Evolutionary conservation across 305 asterid species (phyloP).

Genomic region (Fraxinus ornus): DNA sequence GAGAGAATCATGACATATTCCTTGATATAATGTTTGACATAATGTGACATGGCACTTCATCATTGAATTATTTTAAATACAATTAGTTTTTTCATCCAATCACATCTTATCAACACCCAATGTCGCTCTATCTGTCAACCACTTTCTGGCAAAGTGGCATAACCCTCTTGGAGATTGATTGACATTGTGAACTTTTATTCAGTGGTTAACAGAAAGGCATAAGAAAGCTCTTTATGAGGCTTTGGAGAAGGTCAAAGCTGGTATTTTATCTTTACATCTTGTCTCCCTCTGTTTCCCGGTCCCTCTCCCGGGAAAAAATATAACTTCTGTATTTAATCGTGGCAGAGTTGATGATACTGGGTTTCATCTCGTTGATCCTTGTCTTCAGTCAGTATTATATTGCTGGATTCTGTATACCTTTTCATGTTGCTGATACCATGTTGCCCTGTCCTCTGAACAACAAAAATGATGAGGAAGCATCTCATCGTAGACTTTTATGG

Average conservation of each 20-base stretch:
- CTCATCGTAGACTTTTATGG: slow-evolving; percentile 51
- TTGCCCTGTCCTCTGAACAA: slow-evolving; percentile 48
- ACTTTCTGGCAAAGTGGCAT: no score
- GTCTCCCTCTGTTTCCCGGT: background rate
- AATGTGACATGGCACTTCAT: no score
- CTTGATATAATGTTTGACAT: no score
- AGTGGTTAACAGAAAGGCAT: slow-evolving; percentile 78
- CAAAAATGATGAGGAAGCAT: slow-evolving; percentile 24
- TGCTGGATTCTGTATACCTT: slow-evolving; percentile 65
- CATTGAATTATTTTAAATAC: no score
- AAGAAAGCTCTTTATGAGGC: slow-evolving; percentile 84
- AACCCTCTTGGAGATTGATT: background rate
- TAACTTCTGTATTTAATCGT: slow-evolving; percentile 23
- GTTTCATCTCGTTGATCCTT: slow-evolving; percentile 66
- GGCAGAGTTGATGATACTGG: slow-evolving; percentile 72
- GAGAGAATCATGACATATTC: no score
- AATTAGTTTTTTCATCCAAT: no score
- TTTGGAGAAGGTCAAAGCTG: slow-evolving; percentile 80
- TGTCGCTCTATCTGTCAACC: no score
- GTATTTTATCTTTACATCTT: slow-evolving; percentile 26
- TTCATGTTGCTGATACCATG: slow-evolving; percentile 54
- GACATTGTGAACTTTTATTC: slow-evolving; percentile 24
- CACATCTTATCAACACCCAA: no score
- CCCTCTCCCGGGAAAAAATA: background rate
- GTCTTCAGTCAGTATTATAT: slow-evolving; percentile 75